Base-by-base conservation (phyloP, 1,284 basidiomycete species). In the Dichomitus squalens region DNA sequence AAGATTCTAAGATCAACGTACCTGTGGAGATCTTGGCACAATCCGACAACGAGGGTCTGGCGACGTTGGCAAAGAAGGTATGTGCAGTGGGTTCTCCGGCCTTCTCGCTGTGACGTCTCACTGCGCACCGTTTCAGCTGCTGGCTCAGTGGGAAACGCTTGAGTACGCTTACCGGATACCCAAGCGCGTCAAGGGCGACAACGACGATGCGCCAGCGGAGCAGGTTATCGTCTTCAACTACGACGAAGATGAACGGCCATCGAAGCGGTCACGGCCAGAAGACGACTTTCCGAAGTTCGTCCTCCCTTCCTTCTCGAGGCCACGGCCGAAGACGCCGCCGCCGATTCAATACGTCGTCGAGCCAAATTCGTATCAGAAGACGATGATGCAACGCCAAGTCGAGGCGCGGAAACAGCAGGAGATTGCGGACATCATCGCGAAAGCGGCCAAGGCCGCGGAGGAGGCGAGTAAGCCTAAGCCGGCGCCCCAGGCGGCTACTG, bases 141-240 rank as follows among this genome's bases (percentile, higher is more conserved):
- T 93, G 3, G 81, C 81, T 18, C 79, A 86, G 52, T 97, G 95
- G 95, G 81, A 84, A 33, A 79, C 79, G 18, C 79, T 96, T 41
- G 86, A 90, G 49, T 75, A 87, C 38, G 88, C 85, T 8, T 95
- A 92, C 72, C 88, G 93, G 64, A 96, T 97, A 82, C 90, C 92
- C 8, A 92, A 91, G 69, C 79, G 87, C 53, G 65, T 79, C 46
- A 82, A 80, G 69, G 73, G 66, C 64, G 67, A 72, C 21, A 68
- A 67, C 31, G 68, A 66, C 1, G 63, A 64, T 2, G 67, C 66
- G 7, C 59, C 58, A 0, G 34, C 56, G 18, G 40, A 50, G 25
- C 54, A 53, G 12, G 38, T 58, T 12, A 18, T 61, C 21, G 33
- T 53, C 18, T 49, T 61, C 46, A 61, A 58, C 1, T 60, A 66